Percentiles rank a stretch among this genome's conserved stretches.
Evolutionary conservation across 2,329 filamentous ascomycete species (phyloP).

Genomic region (Paracoccidioides brasiliensis): DNA sequence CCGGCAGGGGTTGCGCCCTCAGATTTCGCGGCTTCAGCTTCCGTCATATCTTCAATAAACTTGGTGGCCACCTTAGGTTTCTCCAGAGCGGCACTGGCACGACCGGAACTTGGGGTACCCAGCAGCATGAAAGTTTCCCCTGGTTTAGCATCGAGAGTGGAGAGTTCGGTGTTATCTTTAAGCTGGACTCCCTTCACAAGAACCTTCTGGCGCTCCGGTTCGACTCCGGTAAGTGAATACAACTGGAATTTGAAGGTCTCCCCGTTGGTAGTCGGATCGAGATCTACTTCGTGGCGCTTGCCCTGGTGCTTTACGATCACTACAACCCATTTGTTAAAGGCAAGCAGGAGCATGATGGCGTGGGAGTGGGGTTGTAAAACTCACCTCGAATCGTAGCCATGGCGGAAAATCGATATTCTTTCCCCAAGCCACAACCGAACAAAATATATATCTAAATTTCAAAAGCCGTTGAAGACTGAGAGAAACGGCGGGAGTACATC

Average conservation of each 20-base stretch:
- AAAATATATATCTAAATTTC: constrained; percentile 1
- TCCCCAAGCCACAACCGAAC: not conserved
- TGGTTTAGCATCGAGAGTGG: constrained; percentile 70
- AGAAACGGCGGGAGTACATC: not conserved
- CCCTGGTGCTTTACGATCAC: constrained; percentile 91
- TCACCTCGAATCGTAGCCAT: constrained; percentile 47
- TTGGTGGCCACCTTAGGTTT: constrained; percentile 67
- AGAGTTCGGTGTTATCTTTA: constrained; percentile 85
- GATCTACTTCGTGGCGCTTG: constrained; percentile 87
- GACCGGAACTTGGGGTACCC: constrained; percentile 65
- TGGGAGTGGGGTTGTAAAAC: constrained; percentile 9
- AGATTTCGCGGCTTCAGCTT: constrained; percentile 73
- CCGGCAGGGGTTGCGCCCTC: constrained; percentile 79
- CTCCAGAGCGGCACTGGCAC: constrained; percentile 45
- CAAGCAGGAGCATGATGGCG: not conserved
- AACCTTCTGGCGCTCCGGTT: constrained; percentile 92
- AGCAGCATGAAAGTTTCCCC: constrained; percentile 92
- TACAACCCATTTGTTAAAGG: constrained; percentile 23
- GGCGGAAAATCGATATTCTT: constrained; percentile 8
- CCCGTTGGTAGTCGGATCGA: constrained; percentile 71
- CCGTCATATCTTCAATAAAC: constrained; percentile 96
- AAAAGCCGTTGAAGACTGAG: not conserved
- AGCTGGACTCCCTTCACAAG: constrained; percentile 87
- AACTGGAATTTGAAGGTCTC: constrained; percentile 94
- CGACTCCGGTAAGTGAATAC: constrained; percentile 88